Evolutionary conservation across 2,329 filamentous ascomycete species (phyloP).

Genomic region (Calonectria fujianensis): DNA sequence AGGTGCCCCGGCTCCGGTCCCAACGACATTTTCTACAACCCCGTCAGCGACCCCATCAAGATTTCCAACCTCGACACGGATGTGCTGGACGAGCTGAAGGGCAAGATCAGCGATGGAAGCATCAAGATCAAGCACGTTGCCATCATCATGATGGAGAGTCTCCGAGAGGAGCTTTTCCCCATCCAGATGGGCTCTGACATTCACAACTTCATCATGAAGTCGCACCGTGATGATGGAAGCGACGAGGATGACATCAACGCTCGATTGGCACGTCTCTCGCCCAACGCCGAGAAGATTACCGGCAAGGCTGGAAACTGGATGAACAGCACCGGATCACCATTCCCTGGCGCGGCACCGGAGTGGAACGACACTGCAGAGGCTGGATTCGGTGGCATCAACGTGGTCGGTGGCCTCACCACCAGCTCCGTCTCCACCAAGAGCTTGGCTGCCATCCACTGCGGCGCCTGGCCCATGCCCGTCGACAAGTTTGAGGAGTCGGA

Average conservation of each 20-base stretch:
- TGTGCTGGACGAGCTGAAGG: constrained; percentile 55
- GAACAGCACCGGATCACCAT: constrained; percentile 47
- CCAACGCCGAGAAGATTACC: constrained; percentile 43
- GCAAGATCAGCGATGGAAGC: constrained; percentile 48
- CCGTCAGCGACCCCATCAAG: constrained; percentile 63
- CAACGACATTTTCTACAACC: constrained; percentile 60
- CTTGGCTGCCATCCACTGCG: constrained; percentile 64
- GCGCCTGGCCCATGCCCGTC: constrained; percentile 64
- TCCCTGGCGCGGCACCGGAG: constrained; percentile 51
- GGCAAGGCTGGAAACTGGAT: constrained; percentile 38
- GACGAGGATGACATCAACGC: constrained; percentile 53
- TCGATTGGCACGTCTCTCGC: constrained; percentile 52
- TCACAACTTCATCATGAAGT: constrained; percentile 58
- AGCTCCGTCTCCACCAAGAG: constrained; percentile 68
- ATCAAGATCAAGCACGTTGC: constrained; percentile 67
- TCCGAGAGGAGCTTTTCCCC: constrained; percentile 67
- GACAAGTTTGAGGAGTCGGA: constrained; percentile 66
- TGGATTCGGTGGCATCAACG: constrained; percentile 63
- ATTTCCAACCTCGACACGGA: constrained; percentile 62
- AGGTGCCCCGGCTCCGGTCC: constrained; percentile 4
- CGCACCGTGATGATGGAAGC: constrained; percentile 51
- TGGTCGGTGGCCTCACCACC: constrained; percentile 63
- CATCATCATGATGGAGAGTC: constrained; percentile 67
- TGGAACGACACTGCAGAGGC: constrained; percentile 40
- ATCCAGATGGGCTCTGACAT: constrained; percentile 64